These are phyloP conservation scores for rapeseed (Brassica napus) DNA, from an alignment of 345 rosid species.

Conservation along the genomic window Da-Ae NC_063439.1:23927501-23928000, in stretches of 20 bases:
- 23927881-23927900: not conserved
- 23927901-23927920: not conserved
- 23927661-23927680: not conserved
- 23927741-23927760: conserved; percentile 1
- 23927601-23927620: not conserved
- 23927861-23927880: conserved; percentile 7
- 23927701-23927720: conserved; percentile 26
- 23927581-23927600: not conserved
- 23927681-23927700: conserved; percentile 33
- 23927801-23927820: not conserved
- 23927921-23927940: not conserved
- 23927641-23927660: not conserved
- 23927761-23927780: not conserved
- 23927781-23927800: not conserved
- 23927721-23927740: not conserved
- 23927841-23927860: conserved; percentile 36
- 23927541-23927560: not conserved
- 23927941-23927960: conserved; percentile 10
- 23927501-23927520: not conserved
- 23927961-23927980: conserved; percentile 18
- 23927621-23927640: not conserved
- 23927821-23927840: not conserved
- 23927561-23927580: not conserved
- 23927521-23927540: not conserved
- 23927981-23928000: conserved; percentile 36